Evolutionary conservation across 2,329 filamentous ascomycete genomes (phyloP), one percentile per base, ranked within the genome.

Genomic region (Thermothelomyces thermophilus): DNA sequence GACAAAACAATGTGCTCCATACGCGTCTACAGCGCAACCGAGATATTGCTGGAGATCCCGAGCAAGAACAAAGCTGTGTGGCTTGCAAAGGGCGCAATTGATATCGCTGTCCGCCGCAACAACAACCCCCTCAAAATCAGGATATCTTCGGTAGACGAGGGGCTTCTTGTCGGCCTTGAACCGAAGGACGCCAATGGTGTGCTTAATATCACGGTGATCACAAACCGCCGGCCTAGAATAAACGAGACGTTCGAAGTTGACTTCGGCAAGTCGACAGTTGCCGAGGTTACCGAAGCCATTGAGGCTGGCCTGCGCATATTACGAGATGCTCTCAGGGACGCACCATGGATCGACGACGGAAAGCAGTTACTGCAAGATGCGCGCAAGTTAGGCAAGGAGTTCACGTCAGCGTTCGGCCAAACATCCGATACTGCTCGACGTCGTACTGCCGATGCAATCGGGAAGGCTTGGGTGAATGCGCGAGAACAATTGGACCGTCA

Each of bases 191-290:
- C 79, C 5, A 67, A 79, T 53, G 82, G 81, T 28, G 63, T 78
- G 33, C 64, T 84, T 44, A 77, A 77, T 46, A 70, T 85, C 39
- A 74, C 75, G 2, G 72, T 85, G 31, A 69, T 75, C 48, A 80
- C 80, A 1, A 78, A 72, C 13, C 77, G 73, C 48, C 77, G 76
- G 53, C 82, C 82, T 20, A 77, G 73, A 62, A 71, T 83, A 55
- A 78, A 78, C 58, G 79, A 83, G 65, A 76, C 75, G 0, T 79
- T 83, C 62, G 72, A 74, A 34, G 66, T 84, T 26, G 75, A 82
- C 61, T 81, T 84, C 63, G 77, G 79, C 41, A 73, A 67, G 60
- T 67, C 71, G 19, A 63, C 70, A 14, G 62, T 77, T 36, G 68
- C 66, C 11, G 70, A 71, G 14, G 62, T 77, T 36, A 68, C 67